A percentile compares a stretch with the other conserved stretches of the same genome.
Conservation (phyloP, 805 yeast species). For the Wickerhamiella siamensis region DNA sequence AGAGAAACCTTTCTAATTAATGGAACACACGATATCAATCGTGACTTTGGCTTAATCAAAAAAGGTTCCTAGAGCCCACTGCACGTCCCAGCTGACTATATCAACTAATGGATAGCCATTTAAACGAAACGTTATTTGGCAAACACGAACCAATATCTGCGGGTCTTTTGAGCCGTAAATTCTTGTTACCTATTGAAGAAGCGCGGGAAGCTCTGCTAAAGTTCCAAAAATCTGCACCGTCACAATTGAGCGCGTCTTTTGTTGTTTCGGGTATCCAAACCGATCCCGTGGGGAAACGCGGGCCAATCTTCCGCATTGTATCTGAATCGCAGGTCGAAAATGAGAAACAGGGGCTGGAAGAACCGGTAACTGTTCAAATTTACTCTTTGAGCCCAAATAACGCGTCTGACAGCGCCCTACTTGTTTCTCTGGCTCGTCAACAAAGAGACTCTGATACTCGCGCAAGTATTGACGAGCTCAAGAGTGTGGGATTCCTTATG, state of each 20-base stretch:
- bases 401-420: constrained; percentile 8
- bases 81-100: too few relatives aligned
- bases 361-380: neutral
- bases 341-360: too few relatives aligned
- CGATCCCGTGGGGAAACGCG: neutral
- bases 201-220: constrained; percentile 3
- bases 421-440: constrained; percentile 1
- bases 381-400: constrained; percentile 7
- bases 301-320: neutral
- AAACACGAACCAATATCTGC: constrained; percentile 5
- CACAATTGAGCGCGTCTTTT: constrained; percentile 7
- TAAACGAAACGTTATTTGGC: neutral
- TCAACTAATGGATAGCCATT: neutral
- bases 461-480: neutral
- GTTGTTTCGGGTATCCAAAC: neutral
- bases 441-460: constrained; percentile 2
- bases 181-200: neutral
- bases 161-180: constrained; percentile 5
- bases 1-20: too few relatives aligned
- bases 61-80: too few relatives aligned
- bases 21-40: too few relatives aligned
- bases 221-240: constrained; percentile 4
- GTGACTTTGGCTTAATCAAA: too few relatives aligned
- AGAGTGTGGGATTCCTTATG: constrained; percentile 2
- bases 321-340: neutral